Evolutionary conservation across 805 yeast genomes (phyloP).

Genomic region (Deakozyma indianensis): DNA sequence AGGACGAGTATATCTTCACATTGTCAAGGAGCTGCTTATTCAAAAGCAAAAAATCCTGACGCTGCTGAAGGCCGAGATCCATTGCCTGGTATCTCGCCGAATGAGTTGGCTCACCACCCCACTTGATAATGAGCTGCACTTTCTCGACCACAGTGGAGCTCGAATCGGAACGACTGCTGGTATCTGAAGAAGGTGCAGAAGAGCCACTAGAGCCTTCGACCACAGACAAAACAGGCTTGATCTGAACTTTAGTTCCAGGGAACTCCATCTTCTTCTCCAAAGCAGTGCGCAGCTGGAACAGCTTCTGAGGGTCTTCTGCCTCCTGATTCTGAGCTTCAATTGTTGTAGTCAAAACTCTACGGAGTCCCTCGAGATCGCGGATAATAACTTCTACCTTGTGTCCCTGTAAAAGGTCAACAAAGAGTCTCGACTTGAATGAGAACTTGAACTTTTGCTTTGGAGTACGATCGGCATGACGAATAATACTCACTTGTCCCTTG

Average conservation of each 20-base stretch:
- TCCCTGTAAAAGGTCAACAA: constrained; percentile 77
- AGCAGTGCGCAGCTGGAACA: constrained; percentile 64
- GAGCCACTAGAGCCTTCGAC: background rate
- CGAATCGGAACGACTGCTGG: constrained; percentile 11
- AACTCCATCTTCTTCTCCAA: constrained; percentile 76
- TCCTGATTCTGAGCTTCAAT: constrained; percentile 59
- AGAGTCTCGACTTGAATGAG: constrained; percentile 78
- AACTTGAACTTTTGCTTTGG: constrained; percentile 97
- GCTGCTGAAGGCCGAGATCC: constrained; percentile 89
- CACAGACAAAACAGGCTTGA: constrained; percentile 60
- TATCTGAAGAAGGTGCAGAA: background rate
- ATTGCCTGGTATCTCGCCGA: constrained; percentile 89
- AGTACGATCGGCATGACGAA: constrained; percentile 96
- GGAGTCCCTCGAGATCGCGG: constrained; percentile 73
- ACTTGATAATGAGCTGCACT: constrained; percentile 87
- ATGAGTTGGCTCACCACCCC: constrained; percentile 99
- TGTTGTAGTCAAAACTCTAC: constrained; percentile 74
- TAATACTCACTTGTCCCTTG: constrained; percentile 81
- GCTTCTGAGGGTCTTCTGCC: constrained; percentile 68
- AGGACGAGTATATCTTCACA: constrained; percentile 76
- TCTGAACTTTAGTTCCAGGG: constrained; percentile 93
- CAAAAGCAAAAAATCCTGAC: constrained; percentile 79
- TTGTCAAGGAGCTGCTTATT: constrained; percentile 76
- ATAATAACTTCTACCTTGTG: constrained; percentile 94
- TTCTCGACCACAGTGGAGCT: constrained; percentile 55